Evolutionary conservation across 2,329 filamentous ascomycete genomes (phyloP).

Genomic region (Neobulgaria alba): DNA sequence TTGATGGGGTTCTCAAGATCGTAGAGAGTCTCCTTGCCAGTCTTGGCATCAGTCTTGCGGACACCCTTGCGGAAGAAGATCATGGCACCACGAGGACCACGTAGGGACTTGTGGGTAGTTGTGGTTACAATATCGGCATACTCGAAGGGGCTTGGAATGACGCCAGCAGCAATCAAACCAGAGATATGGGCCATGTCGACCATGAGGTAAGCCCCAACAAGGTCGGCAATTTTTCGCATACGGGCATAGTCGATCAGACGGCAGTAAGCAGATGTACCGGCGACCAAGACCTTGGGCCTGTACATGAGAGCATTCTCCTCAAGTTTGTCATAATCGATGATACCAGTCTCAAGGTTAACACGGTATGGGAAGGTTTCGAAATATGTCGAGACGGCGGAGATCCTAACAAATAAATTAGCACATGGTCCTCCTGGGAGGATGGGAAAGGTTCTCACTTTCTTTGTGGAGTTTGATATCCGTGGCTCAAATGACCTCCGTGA

Average conservation of each 20-base stretch:
- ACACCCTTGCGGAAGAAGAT: conserved; percentile 99
- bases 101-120: conserved; percentile 97
- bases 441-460: conserved; percentile 58
- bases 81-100: conserved; percentile 96
- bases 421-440: background rate
- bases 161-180: conserved; percentile 83
- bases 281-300: conserved; percentile 92
- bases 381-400: conserved; percentile 96
- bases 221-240: conserved; percentile 94
- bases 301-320: conserved; percentile 86
- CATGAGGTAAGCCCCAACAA: conserved; percentile 86
- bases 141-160: conserved; percentile 87
- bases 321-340: conserved; percentile 94
- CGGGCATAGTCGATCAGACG: conserved; percentile 92
- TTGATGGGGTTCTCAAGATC: conserved; percentile 96
- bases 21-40: conserved; percentile 81
- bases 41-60: conserved; percentile 81
- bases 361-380: conserved; percentile 98
- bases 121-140: conserved; percentile 96
- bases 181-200: conserved; percentile 99
- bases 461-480: conserved; percentile 93
- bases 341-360: conserved; percentile 77
- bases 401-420: conserved; percentile 36
- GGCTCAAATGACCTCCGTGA: conserved; percentile 90
- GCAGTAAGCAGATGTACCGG: conserved; percentile 97